phyloP scores from a whole-genome alignment of 495 filamentous ascomycete genomes.

The Astrothelium macrocarpum region DNA sequence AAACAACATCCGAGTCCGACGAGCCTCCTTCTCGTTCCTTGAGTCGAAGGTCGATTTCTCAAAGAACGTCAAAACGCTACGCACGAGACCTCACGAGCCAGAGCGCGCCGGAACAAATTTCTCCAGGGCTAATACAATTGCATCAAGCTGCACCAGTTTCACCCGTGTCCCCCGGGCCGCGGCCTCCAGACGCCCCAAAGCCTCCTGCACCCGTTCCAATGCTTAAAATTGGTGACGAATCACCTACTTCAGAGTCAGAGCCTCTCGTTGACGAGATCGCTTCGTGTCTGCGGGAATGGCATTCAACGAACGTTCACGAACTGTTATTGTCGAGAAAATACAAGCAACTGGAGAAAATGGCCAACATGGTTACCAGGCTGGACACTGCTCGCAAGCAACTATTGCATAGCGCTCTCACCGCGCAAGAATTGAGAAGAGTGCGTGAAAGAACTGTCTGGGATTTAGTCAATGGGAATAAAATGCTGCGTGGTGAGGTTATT shows the following conservation, averaged over 20 bases:
- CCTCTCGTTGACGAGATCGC: slow-evolving; percentile 96
- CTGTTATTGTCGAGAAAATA: slow-evolving; percentile 78
- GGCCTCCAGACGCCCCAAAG: slow-evolving; percentile 56
- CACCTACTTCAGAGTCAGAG: slow-evolving; percentile 74
- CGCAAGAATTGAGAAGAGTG: slow-evolving; percentile 62
- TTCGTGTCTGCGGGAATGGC: slow-evolving; percentile 93
- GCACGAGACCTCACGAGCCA: slow-evolving; percentile 16
- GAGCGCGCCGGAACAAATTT: slow-evolving; percentile 4
- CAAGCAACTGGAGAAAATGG: slow-evolving; percentile 67
- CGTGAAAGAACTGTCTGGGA: slow-evolving; percentile 90
- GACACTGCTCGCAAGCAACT: slow-evolving; percentile 81
- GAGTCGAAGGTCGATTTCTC: slow-evolving; percentile 6
- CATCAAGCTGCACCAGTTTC: slow-evolving; percentile 21
- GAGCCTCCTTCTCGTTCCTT: slow-evolving; percentile 10
- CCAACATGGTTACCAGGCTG: slow-evolving; percentile 64
- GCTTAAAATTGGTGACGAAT: slow-evolving; percentile 96
- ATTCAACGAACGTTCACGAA: slow-evolving; percentile 92
- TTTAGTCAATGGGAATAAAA: slow-evolving; percentile 84
- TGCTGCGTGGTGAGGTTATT: slow-evolving; percentile 83
- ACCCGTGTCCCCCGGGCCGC: slow-evolving; percentile 27
- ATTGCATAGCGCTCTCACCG: slow-evolving; percentile 83
- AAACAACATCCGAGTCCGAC: background rate
- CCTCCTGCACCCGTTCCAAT: slow-evolving; percentile 91
- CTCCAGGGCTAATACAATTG: slow-evolving; percentile 15
- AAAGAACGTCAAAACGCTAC: slow-evolving; percentile 9